Percentiles rank a stretch among this genome's conserved stretches.
Conservation (phyloP, 129 eudicot species). For the Cynara cardunculus region DNA sequence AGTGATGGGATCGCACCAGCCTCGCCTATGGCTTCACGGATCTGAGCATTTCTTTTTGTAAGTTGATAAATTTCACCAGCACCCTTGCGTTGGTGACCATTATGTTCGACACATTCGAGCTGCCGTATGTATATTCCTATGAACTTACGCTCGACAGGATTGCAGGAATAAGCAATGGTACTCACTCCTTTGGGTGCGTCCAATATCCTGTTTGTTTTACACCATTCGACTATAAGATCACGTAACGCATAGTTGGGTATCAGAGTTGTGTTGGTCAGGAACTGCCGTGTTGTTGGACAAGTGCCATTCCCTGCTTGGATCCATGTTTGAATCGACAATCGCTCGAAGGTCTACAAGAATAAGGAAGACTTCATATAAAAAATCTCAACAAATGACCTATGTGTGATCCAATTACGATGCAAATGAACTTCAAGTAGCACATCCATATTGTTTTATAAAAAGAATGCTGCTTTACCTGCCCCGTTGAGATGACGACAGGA, state of each 20-base stretch:
- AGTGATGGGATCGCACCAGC: conserved; percentile 81
- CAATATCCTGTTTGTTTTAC: conserved; percentile 57
- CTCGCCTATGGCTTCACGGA: conserved; percentile 76
- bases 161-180: conserved; percentile 43
- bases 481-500: conserved; percentile 82
- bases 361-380: neutral
- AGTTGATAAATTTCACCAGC: conserved; percentile 71
- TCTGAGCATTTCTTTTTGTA: conserved; percentile 63
- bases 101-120: conserved; percentile 31
- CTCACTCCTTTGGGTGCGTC: conserved; percentile 55
- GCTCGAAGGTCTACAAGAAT: conserved; percentile 61
- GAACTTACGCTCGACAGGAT: conserved; percentile 55
- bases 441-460: neutral
- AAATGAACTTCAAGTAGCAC: neutral
- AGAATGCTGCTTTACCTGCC: conserved; percentile 46
- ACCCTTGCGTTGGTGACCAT: conserved; percentile 48
- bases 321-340: conserved; percentile 70
- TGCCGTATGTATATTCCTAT: conserved; percentile 40
- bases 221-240: conserved; percentile 70
- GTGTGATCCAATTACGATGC: neutral
- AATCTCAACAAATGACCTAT: neutral
- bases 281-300: conserved; percentile 70
- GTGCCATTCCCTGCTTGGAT: conserved; percentile 57
- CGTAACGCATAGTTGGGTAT: conserved; percentile 70
- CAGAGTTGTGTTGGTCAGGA: conserved; percentile 40